Percentiles rank a stretch among this genome's conserved stretches.
Evolutionary conservation across 305 asterid genomes (phyloP).

Genomic region (Fraxinus angustifolia): DNA sequence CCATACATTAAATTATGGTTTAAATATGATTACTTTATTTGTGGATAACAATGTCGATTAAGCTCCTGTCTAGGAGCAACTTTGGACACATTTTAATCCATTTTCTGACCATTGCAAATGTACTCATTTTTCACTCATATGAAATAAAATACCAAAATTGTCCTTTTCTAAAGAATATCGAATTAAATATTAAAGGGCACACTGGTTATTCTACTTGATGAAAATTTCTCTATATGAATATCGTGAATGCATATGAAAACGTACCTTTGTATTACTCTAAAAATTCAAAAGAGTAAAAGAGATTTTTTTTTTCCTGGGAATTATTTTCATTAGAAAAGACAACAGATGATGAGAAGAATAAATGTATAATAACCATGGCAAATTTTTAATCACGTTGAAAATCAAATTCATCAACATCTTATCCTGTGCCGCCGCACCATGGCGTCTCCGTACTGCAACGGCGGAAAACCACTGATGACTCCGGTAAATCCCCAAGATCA

Average conservation of each 20-base stretch:
- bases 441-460: slow-evolving; percentile 35
- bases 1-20: too few relatives aligned
- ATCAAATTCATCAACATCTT: not conserved
- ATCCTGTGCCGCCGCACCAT: slow-evolving; percentile 44
- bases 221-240: not conserved
- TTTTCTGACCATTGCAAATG: not conserved
- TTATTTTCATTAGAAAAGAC: not conserved
- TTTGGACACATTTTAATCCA: too few relatives aligned
- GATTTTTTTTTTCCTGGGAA: not conserved
- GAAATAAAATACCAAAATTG: not conserved
- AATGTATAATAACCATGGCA: not conserved
- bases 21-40: too few relatives aligned
- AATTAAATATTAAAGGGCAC: too few relatives aligned
- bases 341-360: not conserved
- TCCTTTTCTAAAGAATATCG: not conserved
- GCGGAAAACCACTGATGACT: slow-evolving; percentile 64
- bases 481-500: slow-evolving; percentile 81
- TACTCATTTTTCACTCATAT: not conserved
- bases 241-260: not conserved
- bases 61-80: too few relatives aligned
- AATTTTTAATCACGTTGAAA: not conserved
- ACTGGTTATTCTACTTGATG: not conserved
- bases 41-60: too few relatives aligned
- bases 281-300: not conserved
- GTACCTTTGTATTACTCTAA: not conserved